Conservation (phyloP, 345 rosid species). For the Melastoma malabathricum region DNA sequence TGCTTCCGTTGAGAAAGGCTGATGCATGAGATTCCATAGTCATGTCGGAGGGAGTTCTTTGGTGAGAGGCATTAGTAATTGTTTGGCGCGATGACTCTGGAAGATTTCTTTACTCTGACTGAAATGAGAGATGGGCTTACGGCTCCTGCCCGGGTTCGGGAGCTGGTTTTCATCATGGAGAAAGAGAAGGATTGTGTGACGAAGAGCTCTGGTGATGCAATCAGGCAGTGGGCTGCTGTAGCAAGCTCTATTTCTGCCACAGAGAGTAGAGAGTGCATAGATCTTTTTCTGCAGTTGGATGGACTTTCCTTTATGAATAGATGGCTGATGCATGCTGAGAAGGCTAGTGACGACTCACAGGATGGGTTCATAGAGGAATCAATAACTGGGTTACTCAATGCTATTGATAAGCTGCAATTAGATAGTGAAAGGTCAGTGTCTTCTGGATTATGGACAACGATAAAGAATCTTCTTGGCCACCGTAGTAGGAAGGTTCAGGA, state of each 20-base stretch:
- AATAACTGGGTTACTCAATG: slow-evolving; percentile 50
- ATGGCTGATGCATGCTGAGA: slow-evolving; percentile 67
- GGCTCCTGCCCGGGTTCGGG: slow-evolving; percentile 58
- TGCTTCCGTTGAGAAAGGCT: not conserved
- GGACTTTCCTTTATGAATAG: slow-evolving; percentile 60
- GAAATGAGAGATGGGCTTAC: slow-evolving; percentile 93
- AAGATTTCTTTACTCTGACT: slow-evolving; percentile 77
- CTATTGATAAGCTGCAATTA: slow-evolving; percentile 59
- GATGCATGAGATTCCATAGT: slow-evolving; percentile 21
- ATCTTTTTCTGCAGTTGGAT: slow-evolving; percentile 72
- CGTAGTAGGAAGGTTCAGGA: slow-evolving; percentile 49
- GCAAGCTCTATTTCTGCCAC: slow-evolving; percentile 73
- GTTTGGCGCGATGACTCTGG: slow-evolving; percentile 61
- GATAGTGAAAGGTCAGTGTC: slow-evolving; percentile 49
- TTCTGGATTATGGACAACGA: slow-evolving; percentile 60
- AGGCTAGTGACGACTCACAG: slow-evolving; percentile 23
- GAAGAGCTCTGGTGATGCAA: slow-evolving; percentile 60
- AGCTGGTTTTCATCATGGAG: slow-evolving; percentile 59
- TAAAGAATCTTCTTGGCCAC: slow-evolving; percentile 59
- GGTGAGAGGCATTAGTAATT: slow-evolving; percentile 13
- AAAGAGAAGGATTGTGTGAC: slow-evolving; percentile 47
- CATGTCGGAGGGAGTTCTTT: slow-evolving; percentile 10
- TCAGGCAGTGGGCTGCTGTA: slow-evolving; percentile 86
- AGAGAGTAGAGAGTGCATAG: slow-evolving; percentile 74
- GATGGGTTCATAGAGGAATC: slow-evolving; percentile 60